Base-by-base conservation (phyloP, 495 filamentous ascomycete genomes). In the Aeminium ludgeri region DNA sequence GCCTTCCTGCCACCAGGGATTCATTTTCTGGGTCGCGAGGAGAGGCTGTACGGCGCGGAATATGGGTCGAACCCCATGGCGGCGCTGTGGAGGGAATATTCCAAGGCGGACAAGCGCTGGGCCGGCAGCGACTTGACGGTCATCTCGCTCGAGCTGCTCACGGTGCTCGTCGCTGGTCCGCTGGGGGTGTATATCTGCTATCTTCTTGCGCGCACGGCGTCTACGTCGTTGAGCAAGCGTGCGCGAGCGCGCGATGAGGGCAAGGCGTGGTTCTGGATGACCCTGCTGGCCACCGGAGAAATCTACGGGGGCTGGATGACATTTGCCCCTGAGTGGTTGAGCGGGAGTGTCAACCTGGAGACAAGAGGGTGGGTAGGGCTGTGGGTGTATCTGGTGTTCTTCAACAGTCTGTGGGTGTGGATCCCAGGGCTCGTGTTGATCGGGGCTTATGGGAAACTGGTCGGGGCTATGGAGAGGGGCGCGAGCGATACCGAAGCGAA, bases 241-340 rank as follows among this genome's bases (percentile, higher is more conserved):
- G 23, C 8, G 23, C 23, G 23, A 3, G 23, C 23, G 23, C 3
- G 23, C 3, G 40, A 57, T 30, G 59, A 59, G 13, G 54, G 44
- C 38, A 38, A 42, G 13, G 36, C 37, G 38, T 59, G 46, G 35
- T 41, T 57, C 36, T 60, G 57, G 43, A 67, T 84, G 57, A 68
- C 71, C 20, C 68, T 84, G 18, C 58, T 94, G 37, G 86, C 86
- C n/a, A 87, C 82, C 6, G 85, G 73, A n/a, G 87, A 96, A 65
- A 56, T 96, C 10, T 96, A 96, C 61, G 87, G 87, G 29, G 78
- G 80, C 10, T 94, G 80, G 56, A 95, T 96, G 82, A 96, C 87
- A 0, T 96, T 96, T 61, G 78, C 73, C 49, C 87, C 87, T 11
- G 87, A 96, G 63, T 96, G 86, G 86, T 59, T 96, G 41, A 78